Base-by-base conservation (phyloP, 805 yeast species). In the Grigorovia yakushimaensis region DNA sequence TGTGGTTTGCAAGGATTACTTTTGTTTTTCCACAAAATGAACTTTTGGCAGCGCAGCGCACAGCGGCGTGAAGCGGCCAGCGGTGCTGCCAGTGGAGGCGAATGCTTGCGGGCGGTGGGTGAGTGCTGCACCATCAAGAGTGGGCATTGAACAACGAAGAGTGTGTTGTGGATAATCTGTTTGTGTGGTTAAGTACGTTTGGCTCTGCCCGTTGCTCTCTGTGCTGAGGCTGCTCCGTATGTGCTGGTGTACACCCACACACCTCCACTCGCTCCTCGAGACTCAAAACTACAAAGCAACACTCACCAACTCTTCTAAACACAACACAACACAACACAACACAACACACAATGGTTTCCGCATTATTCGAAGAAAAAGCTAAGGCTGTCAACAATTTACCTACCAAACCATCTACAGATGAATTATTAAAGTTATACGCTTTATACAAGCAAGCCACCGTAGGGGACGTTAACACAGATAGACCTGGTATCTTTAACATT, bases 401-500 rank as follows among this genome's bases (percentile, higher is more conserved):
- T 52, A 73, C 76, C 52, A 84, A 83, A 67, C 97, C 98, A 58
- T 66, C 71, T 57, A 91, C 88, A 68, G 94, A 86, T 61, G 97
- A 91, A 66, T 73, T 89, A 63, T 76, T 91, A 62, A 71, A 82
- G 67, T 75, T 93, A 60, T 93, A 93, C 73, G 97, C 91, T 43
- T 76, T 93, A 59, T 93, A 76, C 83, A 93, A 93, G 72, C 98
- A 93, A 73, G 95, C 98, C 58, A 91, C 97, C 35, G 84, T 82
- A 48, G 98, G 98, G 55, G 98, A 93, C 77, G 68, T 64, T 58
- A 68, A 67, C 55, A 84, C 95, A 52, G 73, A 76, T 47, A 86
- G 87, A 73, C 98, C 98, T 47, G 93, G 96, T 53, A 70, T 85
- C 50, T 87, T 93, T 67, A 95, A 88, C 71, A 77, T 93, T 72